A percentile compares a stretch with the other conserved stretches of the same genome.
These are phyloP conservation scores for Cryptosporidium bovis DNA, from an alignment of 169 alveolate genomes.

Conservation along the genomic window DNA sequence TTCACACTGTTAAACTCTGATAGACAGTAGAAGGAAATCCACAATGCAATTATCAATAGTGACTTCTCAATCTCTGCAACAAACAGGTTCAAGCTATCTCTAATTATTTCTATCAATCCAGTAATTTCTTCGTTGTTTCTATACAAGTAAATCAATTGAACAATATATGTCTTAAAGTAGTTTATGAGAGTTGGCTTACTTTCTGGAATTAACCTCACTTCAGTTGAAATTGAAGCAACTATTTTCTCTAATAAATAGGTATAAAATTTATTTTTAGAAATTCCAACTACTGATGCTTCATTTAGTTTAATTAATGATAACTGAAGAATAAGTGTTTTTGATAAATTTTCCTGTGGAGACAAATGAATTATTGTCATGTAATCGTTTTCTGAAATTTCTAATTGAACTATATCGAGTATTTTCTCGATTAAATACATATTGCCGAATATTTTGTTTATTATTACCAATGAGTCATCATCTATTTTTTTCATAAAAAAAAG, in stretches of 20 bases:
- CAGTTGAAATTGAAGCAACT: background rate
- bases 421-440: conserved; percentile 18
- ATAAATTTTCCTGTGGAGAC: background rate
- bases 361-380: background rate
- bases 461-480: background rate
- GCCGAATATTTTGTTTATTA: conserved; percentile 2
- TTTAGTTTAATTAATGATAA: background rate
- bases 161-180: conserved; percentile 5
- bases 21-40: conserved; percentile 13
- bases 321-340: conserved; percentile 3
- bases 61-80: conserved; percentile 14
- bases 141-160: conserved; percentile 30
- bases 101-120: background rate
- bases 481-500: background rate
- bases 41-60: background rate
- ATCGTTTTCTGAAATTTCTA: background rate
- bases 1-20: background rate
- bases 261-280: background rate
- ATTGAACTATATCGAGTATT: conserved; percentile 1
- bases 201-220: background rate
- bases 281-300: background rate
- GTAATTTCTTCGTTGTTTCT: background rate
- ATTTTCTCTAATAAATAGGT: background rate
- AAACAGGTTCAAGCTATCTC: background rate
- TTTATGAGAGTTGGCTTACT: background rate